Base-by-base conservation (phyloP, 2,329 filamentous ascomycete species). In the Calonectria fujianensis region DNA sequence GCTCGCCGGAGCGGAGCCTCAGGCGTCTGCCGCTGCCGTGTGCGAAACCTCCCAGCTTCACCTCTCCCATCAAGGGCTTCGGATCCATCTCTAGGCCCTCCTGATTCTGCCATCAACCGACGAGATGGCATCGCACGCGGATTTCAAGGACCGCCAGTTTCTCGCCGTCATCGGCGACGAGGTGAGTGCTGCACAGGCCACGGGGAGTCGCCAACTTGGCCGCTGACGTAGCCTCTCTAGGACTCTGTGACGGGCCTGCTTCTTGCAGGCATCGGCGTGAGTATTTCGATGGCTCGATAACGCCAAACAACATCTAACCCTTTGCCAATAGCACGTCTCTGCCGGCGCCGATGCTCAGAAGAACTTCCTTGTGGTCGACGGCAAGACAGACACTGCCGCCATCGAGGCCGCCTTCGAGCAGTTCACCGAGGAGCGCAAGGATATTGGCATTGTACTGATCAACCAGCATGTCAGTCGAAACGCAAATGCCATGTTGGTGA, bases 131-230 rank as follows among this genome's bases (percentile, higher is more conserved):
- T 87, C 88, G 61, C 88, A 90, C 80, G 87, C 89, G 77, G 90
- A 92, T 79, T 93, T 89, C 85, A 93, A 96, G 88, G 96, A 98
- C 87, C 92, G 97, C 82, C 94, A 99, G 87, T 98, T 99, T 84
- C 92, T 99, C 74, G 97, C 97, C 78, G 96, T 99, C 64, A 99
- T 99, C 84, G 97, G 97, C 68, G 97, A 99, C 86, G 97, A 99
- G 92, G 97, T 95, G 84, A 77, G 85, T 71, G 61, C 61, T 29
- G 29, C 41, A 31, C 51, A 16, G 10, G 41, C 65, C 41, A 29
- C 59, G 24, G 37, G 16, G 24, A 52, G 37, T 35, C 35, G 65
- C 37, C 24, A 51, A 11, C 70, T 51, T 29, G 72, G 68, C 70
- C 72, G 74, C 82, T 83, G 80, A 83, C 83, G 75, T 78, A 78